Base-by-base conservation (phyloP, 2,329 filamentous ascomycete species). In the Mollisiaceae sp. region DNA sequence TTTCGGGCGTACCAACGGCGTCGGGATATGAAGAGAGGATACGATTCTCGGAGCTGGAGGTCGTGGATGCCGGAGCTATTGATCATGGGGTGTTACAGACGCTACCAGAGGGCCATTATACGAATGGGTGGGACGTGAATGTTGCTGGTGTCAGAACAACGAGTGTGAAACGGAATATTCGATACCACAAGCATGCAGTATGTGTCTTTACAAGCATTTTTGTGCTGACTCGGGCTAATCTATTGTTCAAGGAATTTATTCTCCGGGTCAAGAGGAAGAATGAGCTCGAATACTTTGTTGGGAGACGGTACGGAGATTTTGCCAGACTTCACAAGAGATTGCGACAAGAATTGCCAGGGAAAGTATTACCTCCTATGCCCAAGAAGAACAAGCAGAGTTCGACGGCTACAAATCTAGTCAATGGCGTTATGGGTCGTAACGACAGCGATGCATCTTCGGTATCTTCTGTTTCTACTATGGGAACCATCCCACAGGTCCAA, bases 1-100 rank as follows among this genome's bases (percentile, higher is more conserved):
- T 99, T 9, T 98, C 94, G 8, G 95, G 95, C 43, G 91, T 99
- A 65, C 92, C 92, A 39, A 99, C 95, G 0, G 93, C 95, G 4
- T 97, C 94, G 4, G 95, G 95, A 1, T 99, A 98, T 77, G 95
- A 99, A 79, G 95, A 99, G 82, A 88, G 95, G 65, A 97, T 99
- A 75, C 88, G 93, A 59, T 99, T 99, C 77, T 93, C 93, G 1
- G 95, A 99, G 79, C 91, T 99, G 80, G 95, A 99, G 76, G 93
- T 98, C 27, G 93, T 99, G 35, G 95, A 99, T 75, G 88, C 93
- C 69, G 91, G 93, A 62, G 94, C 95, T 52, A 96, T 97, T 75
- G 94, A 97, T 66, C 91, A 93, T 24, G 94, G 95, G 0, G 83
- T 99, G 60, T 84, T 97, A 65, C 88, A 93, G 65, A 96, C 94